Conservation (phyloP, 2,329 filamentous ascomycete genomes). For the Corinectria fuckeliana region DNA sequence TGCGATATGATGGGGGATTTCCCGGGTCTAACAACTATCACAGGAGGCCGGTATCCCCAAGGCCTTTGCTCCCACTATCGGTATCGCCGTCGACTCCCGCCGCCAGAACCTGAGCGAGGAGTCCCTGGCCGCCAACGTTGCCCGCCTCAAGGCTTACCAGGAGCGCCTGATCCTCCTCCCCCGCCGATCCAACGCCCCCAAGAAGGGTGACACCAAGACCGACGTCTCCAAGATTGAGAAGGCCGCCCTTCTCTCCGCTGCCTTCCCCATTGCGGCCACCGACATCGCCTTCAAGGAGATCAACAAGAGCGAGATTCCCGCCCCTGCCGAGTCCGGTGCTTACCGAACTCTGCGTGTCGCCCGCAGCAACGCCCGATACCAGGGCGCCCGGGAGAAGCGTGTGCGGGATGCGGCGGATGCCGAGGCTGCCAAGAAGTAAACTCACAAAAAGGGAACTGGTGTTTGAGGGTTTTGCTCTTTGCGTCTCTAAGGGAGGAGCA, state of each 20-base stretch:
- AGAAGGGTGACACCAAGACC: constrained; percentile 92
- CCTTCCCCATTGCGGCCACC: constrained; percentile 76
- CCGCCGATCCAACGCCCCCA: constrained; percentile 90
- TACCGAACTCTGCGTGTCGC: constrained; percentile 86
- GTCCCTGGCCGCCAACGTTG: constrained; percentile 92
- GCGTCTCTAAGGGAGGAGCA: constrained; percentile 48
- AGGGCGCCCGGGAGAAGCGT: constrained; percentile 92
- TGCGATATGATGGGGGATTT: constrained; percentile 7
- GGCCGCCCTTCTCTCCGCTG: constrained; percentile 53
- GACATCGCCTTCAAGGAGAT: constrained; percentile 73
- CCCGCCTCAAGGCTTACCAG: constrained; percentile 97
- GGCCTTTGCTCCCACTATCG: constrained; percentile 93
- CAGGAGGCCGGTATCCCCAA: constrained; percentile 95
- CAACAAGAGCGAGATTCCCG: constrained; percentile 81
- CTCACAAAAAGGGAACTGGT: constrained; percentile 49
- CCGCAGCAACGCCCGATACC: constrained; percentile 81
- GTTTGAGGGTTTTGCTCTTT: constrained; percentile 53
- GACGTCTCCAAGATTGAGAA: constrained; percentile 72
- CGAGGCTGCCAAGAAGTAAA: constrained; percentile 86
- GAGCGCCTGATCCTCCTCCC: constrained; percentile 97
- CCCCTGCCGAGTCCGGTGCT: constrained; percentile 79
- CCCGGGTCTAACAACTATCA: constrained; percentile 43
- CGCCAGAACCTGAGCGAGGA: constrained; percentile 98
- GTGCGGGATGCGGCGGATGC: constrained; percentile 86
- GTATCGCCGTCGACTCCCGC: constrained; percentile 95